Base-by-base conservation (phyloP, 2,329 filamentous ascomycete species). In the Neonectria magnoliae region DNA sequence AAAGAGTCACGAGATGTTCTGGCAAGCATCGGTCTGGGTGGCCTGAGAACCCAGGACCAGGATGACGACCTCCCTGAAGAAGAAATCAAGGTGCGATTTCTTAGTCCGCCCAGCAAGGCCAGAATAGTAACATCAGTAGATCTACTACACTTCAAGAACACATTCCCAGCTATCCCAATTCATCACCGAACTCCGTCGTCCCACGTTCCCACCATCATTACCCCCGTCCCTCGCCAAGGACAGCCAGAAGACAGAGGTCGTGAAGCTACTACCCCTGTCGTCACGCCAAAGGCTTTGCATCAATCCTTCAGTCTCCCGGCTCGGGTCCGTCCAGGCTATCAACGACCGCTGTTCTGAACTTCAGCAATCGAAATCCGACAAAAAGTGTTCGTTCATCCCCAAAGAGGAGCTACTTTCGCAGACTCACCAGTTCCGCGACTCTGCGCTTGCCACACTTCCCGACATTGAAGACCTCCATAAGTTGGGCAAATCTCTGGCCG, bases 91-190 rank as follows among this genome's bases (percentile, higher is more conserved):
- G 87, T 88, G 72, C 72, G 75, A 55, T 48, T 29, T 51, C 51
- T 57, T 51, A 20, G 22, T 47, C 50, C 29, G 60, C n/a, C 57
- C 29, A 56, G 52, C 57, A 51, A 51, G 33, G 22, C 45, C 56
- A 51, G 45, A 48, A 59, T 75, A 75, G 76, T 81, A 77, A 79
- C 78, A 41, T 50, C 9, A 38, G 54, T 77, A 89, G 84, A 92
- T 98, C 56, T 97, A 93, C 78, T 97, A 95, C 80, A 96, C 94
- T 60, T 98, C 94, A 8, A 88, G 94, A 75, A 98, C 94, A 1
- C 94, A 98, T 78, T 98, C 94, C 3, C 94, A 98, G 75, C 81
- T 98, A 14, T 91, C 91, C 1, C 94, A 98, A 75, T 97, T 98
- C 77, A 90, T 95, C 18, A 87, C 89, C 45, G 94, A 98, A 77